Conservation (phyloP, 2,329 filamentous ascomycete species). For the Penicillium vulpinum region DNA sequence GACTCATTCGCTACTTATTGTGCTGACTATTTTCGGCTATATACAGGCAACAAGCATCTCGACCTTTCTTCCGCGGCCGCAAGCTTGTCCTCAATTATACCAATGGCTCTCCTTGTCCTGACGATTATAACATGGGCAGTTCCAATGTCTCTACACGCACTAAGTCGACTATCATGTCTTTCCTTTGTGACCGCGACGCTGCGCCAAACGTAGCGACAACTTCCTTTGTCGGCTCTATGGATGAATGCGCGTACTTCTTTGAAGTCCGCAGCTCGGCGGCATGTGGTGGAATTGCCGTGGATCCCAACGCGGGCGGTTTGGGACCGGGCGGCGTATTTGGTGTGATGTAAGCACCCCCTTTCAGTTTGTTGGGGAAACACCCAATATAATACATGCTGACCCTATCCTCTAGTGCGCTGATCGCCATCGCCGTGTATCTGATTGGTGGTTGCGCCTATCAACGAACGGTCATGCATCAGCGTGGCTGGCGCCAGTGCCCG, state of each 20-base stretch:
- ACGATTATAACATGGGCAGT: slow-evolving; percentile 28
- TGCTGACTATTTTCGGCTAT: slow-evolving; percentile 5
- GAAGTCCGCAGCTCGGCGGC: slow-evolving; percentile 84
- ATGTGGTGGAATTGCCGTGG: slow-evolving; percentile 68
- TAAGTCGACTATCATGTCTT: slow-evolving; percentile 86
- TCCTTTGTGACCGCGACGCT: slow-evolving; percentile 86
- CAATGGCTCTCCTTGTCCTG: slow-evolving; percentile 69
- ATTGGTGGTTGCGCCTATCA: slow-evolving; percentile 95
- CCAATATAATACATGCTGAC: slow-evolving; percentile 17
- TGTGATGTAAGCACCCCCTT: slow-evolving; percentile 67
- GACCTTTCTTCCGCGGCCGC: slow-evolving; percentile 51
- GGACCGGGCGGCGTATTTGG: slow-evolving; percentile 78
- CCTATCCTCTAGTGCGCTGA: slow-evolving; percentile 47
- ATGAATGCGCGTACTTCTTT: slow-evolving; percentile 95
- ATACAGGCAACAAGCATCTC: slow-evolving; percentile 45
- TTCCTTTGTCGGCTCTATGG: slow-evolving; percentile 83
- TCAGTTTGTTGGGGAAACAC: not conserved
- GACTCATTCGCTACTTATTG: not conserved
- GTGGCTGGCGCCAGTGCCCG: slow-evolving; percentile 91
- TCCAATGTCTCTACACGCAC: slow-evolving; percentile 26
- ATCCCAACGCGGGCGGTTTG: slow-evolving; percentile 57
- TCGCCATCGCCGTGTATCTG: slow-evolving; percentile 82
- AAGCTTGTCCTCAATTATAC: slow-evolving; percentile 75
- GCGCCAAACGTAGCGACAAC: slow-evolving; percentile 66
- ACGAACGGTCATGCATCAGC: slow-evolving; percentile 86